Percentiles rank a stretch among this genome's conserved stretches.
These are phyloP conservation scores for Penicillium sp. DNA, from an alignment of 2,329 filamentous ascomycete genomes.

Conservation along the genomic window DNA sequence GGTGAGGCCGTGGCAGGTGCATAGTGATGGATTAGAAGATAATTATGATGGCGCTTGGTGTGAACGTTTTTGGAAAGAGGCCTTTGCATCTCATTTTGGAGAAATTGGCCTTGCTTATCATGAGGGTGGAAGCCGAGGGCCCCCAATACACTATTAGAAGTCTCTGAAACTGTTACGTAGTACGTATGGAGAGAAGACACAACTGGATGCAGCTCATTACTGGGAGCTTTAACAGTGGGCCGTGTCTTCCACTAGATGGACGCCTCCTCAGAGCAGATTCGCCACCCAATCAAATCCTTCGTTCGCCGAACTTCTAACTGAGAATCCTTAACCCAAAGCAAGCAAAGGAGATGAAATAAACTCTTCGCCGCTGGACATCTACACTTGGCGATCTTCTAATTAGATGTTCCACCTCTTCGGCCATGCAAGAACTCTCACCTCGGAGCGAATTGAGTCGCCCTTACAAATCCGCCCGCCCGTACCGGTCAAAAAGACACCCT, in stretches of 20 bases:
- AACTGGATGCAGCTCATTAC: too few relatives aligned
- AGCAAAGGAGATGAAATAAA: neutral
- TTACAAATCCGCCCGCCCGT: slow-evolving; percentile 18
- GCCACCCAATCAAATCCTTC: neutral
- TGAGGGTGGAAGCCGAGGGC: too few relatives aligned
- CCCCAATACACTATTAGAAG: too few relatives aligned
- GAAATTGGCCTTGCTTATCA: too few relatives aligned
- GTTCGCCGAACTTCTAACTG: neutral
- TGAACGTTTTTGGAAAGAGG: too few relatives aligned
- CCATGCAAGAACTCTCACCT: neutral
- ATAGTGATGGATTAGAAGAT: neutral
- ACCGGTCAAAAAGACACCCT: slow-evolving; percentile 28
- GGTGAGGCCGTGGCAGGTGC: slow-evolving; percentile 6
- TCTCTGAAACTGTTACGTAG: too few relatives aligned
- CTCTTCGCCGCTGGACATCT: neutral
- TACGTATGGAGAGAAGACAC: too few relatives aligned
- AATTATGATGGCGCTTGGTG: too few relatives aligned
- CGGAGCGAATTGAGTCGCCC: neutral
- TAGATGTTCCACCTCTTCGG: neutral
- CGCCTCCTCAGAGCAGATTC: neutral
- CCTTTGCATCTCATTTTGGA: too few relatives aligned
- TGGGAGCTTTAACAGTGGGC: neutral
- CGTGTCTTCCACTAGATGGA: neutral
- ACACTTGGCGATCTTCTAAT: neutral
- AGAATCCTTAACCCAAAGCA: neutral